phyloP scores from a whole-genome alignment of 2,329 filamentous ascomycete species.

The Fusarium sp. region DNA sequence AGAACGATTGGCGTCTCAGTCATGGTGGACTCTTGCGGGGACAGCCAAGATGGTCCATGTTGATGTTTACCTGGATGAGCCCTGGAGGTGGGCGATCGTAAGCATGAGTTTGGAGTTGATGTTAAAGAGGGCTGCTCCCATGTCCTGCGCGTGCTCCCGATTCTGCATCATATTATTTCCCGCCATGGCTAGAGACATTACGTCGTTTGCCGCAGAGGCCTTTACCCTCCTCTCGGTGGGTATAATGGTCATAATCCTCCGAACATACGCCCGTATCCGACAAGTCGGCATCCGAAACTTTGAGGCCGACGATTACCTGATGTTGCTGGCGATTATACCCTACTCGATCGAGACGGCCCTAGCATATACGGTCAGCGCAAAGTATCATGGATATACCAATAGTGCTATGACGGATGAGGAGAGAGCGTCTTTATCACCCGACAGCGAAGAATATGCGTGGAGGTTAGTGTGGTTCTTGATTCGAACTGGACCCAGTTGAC shows the following conservation, averaged over 20 bases:
- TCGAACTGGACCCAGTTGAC: slow-evolving; percentile 3
- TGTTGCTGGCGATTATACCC: slow-evolving; percentile 43
- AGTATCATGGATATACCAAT: slow-evolving; percentile 59
- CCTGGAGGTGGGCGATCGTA: not conserved
- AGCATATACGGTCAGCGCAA: slow-evolving; percentile 54
- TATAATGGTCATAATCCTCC: slow-evolving; percentile 60
- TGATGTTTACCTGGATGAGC: not conserved
- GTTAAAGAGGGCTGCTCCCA: slow-evolving; percentile 9
- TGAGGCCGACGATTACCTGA: slow-evolving; percentile 63
- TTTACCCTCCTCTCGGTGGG: slow-evolving; percentile 62
- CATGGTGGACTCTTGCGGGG: not conserved
- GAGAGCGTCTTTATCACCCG: slow-evolving; percentile 54
- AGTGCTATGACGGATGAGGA: slow-evolving; percentile 63
- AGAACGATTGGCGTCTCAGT: not conserved
- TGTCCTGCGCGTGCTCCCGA: not conserved
- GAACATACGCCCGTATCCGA: slow-evolving; percentile 61
- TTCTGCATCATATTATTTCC: not conserved
- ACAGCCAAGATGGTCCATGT: not conserved
- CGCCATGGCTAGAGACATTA: slow-evolving; percentile 8
- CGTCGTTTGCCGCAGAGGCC: slow-evolving; percentile 41
- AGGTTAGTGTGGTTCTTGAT: slow-evolving; percentile 29
- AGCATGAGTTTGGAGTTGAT: not conserved
- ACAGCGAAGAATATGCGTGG: slow-evolving; percentile 55
- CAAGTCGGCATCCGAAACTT: slow-evolving; percentile 51
- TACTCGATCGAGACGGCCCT: slow-evolving; percentile 46